These are phyloP conservation scores for Cercospora sp. DNA, from an alignment of 2,329 filamentous ascomycete species.

Conservation along the genomic window DNA sequence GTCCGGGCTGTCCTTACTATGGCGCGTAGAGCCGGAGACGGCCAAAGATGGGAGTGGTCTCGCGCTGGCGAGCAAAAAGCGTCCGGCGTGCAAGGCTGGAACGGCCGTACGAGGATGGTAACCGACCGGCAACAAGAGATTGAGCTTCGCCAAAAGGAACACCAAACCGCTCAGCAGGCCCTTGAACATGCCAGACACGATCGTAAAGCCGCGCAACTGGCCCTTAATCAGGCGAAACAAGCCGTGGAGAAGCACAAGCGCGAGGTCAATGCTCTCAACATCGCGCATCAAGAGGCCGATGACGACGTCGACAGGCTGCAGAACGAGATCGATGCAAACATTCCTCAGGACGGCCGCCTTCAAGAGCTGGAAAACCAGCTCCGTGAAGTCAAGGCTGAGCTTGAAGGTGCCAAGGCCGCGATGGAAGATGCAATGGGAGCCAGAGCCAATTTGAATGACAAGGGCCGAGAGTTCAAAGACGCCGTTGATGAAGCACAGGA, in stretches of 20 bases:
- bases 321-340: slow-evolving; percentile 59
- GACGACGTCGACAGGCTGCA: slow-evolving; percentile 66
- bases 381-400: slow-evolving; percentile 55
- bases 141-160: slow-evolving; percentile 45
- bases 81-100: slow-evolving; percentile 55
- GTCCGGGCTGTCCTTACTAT: slow-evolving; percentile 71
- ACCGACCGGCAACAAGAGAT: slow-evolving; percentile 37
- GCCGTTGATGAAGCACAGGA: slow-evolving; percentile 36
- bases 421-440: slow-evolving; percentile 52
- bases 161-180: slow-evolving; percentile 45
- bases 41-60: slow-evolving; percentile 56
- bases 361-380: slow-evolving; percentile 53
- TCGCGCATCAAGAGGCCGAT: slow-evolving; percentile 60
- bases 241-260: slow-evolving; percentile 54
- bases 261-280: slow-evolving; percentile 51
- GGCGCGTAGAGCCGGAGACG: slow-evolving; percentile 57
- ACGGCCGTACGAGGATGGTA: slow-evolving; percentile 60
- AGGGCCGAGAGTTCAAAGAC: slow-evolving; percentile 35
- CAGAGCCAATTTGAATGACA: slow-evolving; percentile 46
- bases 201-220: slow-evolving; percentile 51
- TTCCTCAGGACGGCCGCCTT: slow-evolving; percentile 61
- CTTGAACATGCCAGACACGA: slow-evolving; percentile 55
- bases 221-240: slow-evolving; percentile 52
- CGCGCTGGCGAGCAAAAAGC: slow-evolving; percentile 52
- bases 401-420: slow-evolving; percentile 45